phyloP scores from a whole-genome alignment of 371 early-diverging fungal genomes.

The Mucor piriformis region DNA sequence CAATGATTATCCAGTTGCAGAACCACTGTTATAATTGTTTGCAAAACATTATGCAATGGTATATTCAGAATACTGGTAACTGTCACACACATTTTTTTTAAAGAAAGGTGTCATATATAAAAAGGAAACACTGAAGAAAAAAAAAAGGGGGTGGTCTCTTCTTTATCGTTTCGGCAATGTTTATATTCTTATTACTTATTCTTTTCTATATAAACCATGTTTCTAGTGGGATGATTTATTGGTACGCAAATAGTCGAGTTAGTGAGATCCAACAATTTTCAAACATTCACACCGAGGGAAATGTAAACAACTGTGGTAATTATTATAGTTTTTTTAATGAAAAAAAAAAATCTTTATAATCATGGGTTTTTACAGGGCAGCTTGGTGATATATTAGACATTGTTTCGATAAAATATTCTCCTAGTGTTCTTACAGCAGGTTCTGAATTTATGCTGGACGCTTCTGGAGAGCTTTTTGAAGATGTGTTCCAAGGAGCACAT shows the following conservation, averaged over 20 bases:
- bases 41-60: too few species aligned
- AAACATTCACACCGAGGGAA: not conserved
- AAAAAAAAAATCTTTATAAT: not conserved
- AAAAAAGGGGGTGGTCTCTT: too few species aligned
- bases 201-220: not conserved
- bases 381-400: not conserved
- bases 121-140: too few species aligned
- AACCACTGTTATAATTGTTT: too few species aligned
- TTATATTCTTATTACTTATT: too few species aligned
- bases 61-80: too few species aligned
- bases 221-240: not conserved
- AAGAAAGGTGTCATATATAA: too few species aligned
- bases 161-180: too few species aligned
- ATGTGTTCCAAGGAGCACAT: not conserved
- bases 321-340: not conserved
- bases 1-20: too few species aligned
- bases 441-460: not conserved
- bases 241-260: not conserved
- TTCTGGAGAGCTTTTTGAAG: not conserved
- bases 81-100: too few species aligned
- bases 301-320: not conserved
- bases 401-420: not conserved
- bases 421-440: not conserved
- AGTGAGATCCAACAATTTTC: not conserved
- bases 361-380: not conserved